phyloP scores from a whole-genome alignment of 257 asterid species.

The Rehmannia glutinosa region DNA sequence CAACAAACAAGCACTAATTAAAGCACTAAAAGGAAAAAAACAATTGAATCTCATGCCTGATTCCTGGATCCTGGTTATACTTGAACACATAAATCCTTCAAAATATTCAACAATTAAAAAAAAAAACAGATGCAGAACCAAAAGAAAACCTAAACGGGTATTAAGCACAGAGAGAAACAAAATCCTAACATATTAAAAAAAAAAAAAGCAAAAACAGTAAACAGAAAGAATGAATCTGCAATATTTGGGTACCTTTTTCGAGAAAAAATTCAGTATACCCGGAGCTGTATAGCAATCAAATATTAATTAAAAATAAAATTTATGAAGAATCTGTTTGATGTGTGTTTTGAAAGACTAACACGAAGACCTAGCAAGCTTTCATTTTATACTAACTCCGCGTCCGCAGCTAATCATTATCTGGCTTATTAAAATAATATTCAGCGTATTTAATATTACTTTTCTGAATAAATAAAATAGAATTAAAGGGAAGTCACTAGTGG shows the following conservation, averaged over 20 bases:
- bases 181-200: neutral
- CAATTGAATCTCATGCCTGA: too few relatives aligned
- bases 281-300: too few relatives aligned
- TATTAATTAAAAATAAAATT: too few relatives aligned
- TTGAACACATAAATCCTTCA: too few relatives aligned
- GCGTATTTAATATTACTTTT: neutral
- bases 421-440: neutral
- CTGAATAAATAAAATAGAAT: neutral
- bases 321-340: neutral
- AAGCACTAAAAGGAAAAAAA: neutral
- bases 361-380: neutral
- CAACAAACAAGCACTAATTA: neutral
- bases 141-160: neutral
- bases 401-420: conserved; percentile 26
- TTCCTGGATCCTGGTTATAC: too few relatives aligned
- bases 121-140: neutral
- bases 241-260: conserved; percentile 2
- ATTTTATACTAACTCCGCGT: conserved; percentile 10
- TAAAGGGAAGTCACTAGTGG: neutral
- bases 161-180: neutral
- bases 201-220: neutral
- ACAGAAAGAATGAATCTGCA: neutral
- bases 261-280: too few relatives aligned
- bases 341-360: neutral
- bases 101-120: neutral